phyloP scores from a whole-genome alignment of 2,329 filamentous ascomycete species.

The Apiospora koreana region DNA sequence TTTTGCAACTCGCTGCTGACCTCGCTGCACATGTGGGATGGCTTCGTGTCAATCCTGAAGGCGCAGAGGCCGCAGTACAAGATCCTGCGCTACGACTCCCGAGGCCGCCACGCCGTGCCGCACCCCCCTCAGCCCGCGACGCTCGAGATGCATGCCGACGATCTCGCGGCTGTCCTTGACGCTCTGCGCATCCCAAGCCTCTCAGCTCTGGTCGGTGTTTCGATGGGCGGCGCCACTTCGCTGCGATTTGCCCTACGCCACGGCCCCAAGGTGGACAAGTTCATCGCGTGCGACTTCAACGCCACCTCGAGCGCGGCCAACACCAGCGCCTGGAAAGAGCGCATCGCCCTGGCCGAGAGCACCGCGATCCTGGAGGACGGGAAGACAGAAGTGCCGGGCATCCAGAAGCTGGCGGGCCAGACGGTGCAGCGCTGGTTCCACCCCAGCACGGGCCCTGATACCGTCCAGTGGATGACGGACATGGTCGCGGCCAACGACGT shows the following conservation, averaged over 20 bases:
- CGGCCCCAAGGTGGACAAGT: conserved; percentile 77
- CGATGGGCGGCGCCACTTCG: conserved; percentile 77
- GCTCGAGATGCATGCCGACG: conserved; percentile 67
- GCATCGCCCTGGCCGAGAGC: conserved; percentile 67
- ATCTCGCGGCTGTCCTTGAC: conserved; percentile 66
- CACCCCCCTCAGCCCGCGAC: conserved; percentile 53
- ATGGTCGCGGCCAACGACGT: conserved; percentile 72
- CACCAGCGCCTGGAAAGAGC: conserved; percentile 76
- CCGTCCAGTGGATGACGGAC: conserved; percentile 59
- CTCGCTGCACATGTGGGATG: conserved; percentile 79
- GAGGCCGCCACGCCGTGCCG: conserved; percentile 61
- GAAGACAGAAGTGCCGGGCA: conserved; percentile 48
- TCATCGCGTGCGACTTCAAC: conserved; percentile 84
- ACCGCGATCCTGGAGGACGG: conserved; percentile 38
- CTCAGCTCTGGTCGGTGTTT: conserved; percentile 72
- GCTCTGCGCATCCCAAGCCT: conserved; percentile 69
- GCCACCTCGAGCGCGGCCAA: conserved; percentile 71
- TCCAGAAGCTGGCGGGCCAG: conserved; percentile 64
- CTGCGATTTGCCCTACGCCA: conserved; percentile 78
- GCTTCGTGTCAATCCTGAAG: conserved; percentile 65
- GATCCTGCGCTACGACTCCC: conserved; percentile 75
- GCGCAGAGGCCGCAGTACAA: conserved; percentile 64
- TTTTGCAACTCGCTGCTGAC: conserved; percentile 82
- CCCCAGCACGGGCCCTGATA: conserved; percentile 44
- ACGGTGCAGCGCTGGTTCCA: conserved; percentile 84